Evolutionary conservation across 164 flowering plant species (phyloP).

Genomic region (Cinnamomum chago): DNA sequence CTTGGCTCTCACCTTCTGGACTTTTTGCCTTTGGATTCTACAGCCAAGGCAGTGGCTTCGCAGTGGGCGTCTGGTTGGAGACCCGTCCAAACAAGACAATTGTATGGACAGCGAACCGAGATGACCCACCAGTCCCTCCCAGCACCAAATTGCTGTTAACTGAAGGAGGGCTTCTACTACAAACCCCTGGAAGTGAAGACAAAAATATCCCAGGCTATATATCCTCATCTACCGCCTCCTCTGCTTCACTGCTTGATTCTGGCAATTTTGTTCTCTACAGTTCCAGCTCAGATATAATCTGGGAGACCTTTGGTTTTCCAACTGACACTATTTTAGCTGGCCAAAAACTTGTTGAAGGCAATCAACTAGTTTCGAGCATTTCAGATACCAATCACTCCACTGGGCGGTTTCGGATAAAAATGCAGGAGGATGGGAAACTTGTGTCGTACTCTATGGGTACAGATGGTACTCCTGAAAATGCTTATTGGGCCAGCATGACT

Average conservation of each 20-base stretch:
- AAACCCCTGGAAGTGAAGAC: background rate
- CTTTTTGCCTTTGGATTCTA: background rate
- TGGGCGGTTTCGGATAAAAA: background rate
- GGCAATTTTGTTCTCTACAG: conserved; percentile 30
- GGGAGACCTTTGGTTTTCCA: conserved; percentile 7
- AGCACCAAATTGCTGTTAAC: background rate
- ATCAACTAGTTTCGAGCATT: background rate
- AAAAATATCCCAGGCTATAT: background rate
- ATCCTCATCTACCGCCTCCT: background rate
- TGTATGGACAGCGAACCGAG: conserved; percentile 8
- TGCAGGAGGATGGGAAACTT: conserved; percentile 5
- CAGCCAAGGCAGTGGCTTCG: background rate
- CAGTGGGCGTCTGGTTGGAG: conserved; percentile 2
- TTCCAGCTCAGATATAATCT: background rate
- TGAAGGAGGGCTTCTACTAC: background rate
- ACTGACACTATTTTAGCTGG: conserved; percentile 10
- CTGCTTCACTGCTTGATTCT: conserved; percentile 37
- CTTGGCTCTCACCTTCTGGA: background rate
- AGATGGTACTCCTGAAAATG: background rate
- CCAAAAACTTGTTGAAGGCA: background rate
- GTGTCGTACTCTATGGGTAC: background rate
- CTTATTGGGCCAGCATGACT: background rate
- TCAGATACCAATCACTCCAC: background rate
- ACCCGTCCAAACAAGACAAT: background rate
- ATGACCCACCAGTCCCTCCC: background rate